These are phyloP conservation scores for Plasmodium chabaudi DNA, from an alignment of 169 alveolate genomes.

Conservation along the genomic window DNA sequence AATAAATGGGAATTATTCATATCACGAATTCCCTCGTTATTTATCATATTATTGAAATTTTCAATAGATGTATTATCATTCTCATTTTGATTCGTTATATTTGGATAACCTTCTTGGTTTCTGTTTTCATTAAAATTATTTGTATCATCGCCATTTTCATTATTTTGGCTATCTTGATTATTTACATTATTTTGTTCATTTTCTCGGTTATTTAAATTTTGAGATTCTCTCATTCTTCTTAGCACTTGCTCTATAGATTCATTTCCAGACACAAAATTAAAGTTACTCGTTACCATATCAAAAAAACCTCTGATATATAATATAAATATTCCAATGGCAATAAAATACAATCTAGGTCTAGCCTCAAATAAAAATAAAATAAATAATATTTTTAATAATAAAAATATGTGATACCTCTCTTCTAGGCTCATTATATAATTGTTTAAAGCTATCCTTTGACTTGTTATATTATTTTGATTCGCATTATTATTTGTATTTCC, in stretches of 20 bases:
- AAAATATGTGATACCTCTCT: constrained; percentile 49
- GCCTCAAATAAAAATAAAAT: constrained; percentile 73
- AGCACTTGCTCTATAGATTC: constrained; percentile 71
- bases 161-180: not conserved
- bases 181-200: not conserved
- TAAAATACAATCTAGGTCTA: constrained; percentile 34
- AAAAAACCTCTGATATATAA: constrained; percentile 67
- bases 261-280: constrained; percentile 56
- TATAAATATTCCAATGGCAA: constrained; percentile 49
- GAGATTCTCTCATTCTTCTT: constrained; percentile 64
- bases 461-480: constrained; percentile 14
- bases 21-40: not conserved
- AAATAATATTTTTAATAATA: constrained; percentile 59
- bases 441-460: constrained; percentile 32
- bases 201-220: constrained; percentile 26
- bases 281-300: constrained; percentile 43
- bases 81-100: too few relatives aligned
- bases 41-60: not conserved
- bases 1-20: too few relatives aligned
- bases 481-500: not conserved
- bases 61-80: too few relatives aligned
- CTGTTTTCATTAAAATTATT: constrained; percentile 13
- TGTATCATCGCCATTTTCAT: constrained; percentile 3
- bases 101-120: not conserved
- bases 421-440: constrained; percentile 45